A percentile compares a stretch with the other conserved stretches of the same genome.
These are phyloP conservation scores for Trematosphaeria pertusa DNA, from an alignment of 2,329 filamentous ascomycete genomes.

Conservation along the genomic window DNA sequence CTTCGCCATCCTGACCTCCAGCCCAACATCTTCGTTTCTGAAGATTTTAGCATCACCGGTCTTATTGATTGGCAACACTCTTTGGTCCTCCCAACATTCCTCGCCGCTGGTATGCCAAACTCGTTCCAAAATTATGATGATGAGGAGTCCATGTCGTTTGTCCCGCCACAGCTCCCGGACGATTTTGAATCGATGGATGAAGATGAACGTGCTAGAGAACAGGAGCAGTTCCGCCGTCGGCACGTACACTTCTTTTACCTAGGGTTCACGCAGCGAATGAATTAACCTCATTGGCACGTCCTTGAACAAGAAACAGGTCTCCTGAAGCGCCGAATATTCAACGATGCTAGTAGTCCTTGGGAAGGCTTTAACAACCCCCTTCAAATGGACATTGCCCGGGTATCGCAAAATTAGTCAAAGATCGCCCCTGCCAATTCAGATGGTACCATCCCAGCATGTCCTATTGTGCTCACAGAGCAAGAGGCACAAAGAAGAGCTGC, in stretches of 20 bases:
- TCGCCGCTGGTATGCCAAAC: slow-evolving; percentile 48
- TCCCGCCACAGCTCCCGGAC: slow-evolving; percentile 24
- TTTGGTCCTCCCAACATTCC: slow-evolving; percentile 45
- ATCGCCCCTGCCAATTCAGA: slow-evolving; percentile 9
- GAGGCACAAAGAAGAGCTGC: slow-evolving; percentile 19
- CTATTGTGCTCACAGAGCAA: slow-evolving; percentile 22
- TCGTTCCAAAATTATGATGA: slow-evolving; percentile 51
- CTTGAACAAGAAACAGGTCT: slow-evolving; percentile 26
- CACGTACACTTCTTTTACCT: slow-evolving; percentile 42
- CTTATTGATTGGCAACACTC: slow-evolving; percentile 54
- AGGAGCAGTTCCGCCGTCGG: slow-evolving; percentile 33
- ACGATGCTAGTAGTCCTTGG: slow-evolving; percentile 35
- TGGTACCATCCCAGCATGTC: slow-evolving; percentile 19
- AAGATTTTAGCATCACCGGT: slow-evolving; percentile 40
- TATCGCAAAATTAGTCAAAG: slow-evolving; percentile 27
- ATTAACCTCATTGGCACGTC: slow-evolving; percentile 32
- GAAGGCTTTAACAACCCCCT: slow-evolving; percentile 36
- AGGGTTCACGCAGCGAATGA: slow-evolving; percentile 30
- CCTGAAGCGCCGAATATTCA: slow-evolving; percentile 29
- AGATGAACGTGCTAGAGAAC: slow-evolving; percentile 18
- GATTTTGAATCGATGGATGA: slow-evolving; percentile 23
- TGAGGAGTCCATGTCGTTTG: slow-evolving; percentile 26
- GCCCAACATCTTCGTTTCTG: slow-evolving; percentile 42
- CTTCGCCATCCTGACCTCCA: slow-evolving; percentile 47
- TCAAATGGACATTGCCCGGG: slow-evolving; percentile 31